A percentile compares a stretch with the other conserved stretches of the same genome.
Conservation (phyloP, 1,284 basidiomycete genomes). For the Cryptococcus sp. region DNA sequence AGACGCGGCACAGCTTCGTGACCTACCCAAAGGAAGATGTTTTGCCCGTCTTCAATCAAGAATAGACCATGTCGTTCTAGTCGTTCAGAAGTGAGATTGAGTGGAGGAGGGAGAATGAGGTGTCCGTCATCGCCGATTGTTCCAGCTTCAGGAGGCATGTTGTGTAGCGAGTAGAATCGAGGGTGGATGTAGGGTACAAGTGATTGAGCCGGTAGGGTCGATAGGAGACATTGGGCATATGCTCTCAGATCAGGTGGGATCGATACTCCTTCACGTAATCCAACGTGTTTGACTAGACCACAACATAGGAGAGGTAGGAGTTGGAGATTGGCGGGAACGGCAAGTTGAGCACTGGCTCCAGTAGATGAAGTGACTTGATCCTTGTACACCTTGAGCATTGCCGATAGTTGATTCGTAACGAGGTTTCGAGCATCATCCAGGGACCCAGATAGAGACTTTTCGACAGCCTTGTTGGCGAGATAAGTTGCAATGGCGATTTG, state of each 20-base stretch:
- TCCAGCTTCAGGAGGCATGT: conserved; percentile 61
- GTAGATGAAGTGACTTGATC: conserved; percentile 90
- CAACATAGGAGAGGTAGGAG: conserved; percentile 86
- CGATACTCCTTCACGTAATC: conserved; percentile 88
- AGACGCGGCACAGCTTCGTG: conserved; percentile 94
- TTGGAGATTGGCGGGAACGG: conserved; percentile 87
- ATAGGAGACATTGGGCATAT: conserved; percentile 89
- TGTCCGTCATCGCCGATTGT: conserved; percentile 41
- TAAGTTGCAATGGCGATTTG: conserved; percentile 86
- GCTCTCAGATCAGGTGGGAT: conserved; percentile 94
- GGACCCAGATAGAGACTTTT: conserved; percentile 74
- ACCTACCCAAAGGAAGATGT: conserved; percentile 96
- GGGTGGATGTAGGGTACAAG: conserved; percentile 93
- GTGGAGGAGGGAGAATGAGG: conserved; percentile 51
- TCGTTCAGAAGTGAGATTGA: conserved; percentile 88
- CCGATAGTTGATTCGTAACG: conserved; percentile 84
- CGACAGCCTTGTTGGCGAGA: conserved; percentile 94
- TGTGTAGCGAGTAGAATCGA: conserved; percentile 91
- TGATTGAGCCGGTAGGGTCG: conserved; percentile 83
- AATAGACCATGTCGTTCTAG: conserved; percentile 93
- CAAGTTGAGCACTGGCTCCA: conserved; percentile 90
- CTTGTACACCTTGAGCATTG: conserved; percentile 90
- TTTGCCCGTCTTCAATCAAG: conserved; percentile 96
- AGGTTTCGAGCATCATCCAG: conserved; percentile 91
- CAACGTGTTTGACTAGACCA: conserved; percentile 91